Conservation (phyloP, 495 filamentous ascomycete genomes). For the Penicillium paxilli region DNA sequence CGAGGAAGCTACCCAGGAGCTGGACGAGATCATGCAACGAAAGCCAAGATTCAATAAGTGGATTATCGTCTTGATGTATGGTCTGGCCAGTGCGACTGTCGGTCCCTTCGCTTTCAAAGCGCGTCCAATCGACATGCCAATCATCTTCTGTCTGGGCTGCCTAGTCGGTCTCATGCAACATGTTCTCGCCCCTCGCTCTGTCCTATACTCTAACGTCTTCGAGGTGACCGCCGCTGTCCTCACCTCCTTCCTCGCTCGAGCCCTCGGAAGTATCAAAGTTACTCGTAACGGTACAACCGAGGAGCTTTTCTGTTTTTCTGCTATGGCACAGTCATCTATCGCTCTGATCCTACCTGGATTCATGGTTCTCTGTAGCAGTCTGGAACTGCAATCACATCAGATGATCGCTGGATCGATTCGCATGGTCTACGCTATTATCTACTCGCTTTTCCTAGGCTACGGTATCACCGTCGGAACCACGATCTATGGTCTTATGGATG, state of each 20-base stretch:
- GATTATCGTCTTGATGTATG: constrained; percentile 76
- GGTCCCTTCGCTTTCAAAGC: constrained; percentile 90
- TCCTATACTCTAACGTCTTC: constrained; percentile 82
- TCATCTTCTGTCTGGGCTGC: constrained; percentile 81
- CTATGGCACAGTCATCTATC: constrained; percentile 86
- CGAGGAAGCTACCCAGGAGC: constrained; percentile 73
- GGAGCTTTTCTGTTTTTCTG: constrained; percentile 81
- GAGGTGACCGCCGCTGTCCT: constrained; percentile 84
- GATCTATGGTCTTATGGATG: constrained; percentile 81
- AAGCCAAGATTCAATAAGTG: constrained; percentile 68
- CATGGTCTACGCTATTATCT: constrained; percentile 95
- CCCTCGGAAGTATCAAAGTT: constrained; percentile 71
- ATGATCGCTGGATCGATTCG: constrained; percentile 90
- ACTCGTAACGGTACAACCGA: constrained; percentile 52
- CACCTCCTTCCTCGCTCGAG: constrained; percentile 84
- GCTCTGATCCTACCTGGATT: constrained; percentile 91
- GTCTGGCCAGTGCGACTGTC: constrained; percentile 72
- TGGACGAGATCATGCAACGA: constrained; percentile 67
- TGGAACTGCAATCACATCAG: constrained; percentile 85
- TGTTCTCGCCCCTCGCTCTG: constrained; percentile 72
- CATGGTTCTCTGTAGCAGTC: constrained; percentile 74
- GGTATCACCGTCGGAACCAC: constrained; percentile 93
- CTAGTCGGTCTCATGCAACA: constrained; percentile 83
- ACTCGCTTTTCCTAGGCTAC: constrained; percentile 91
- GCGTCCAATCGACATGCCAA: constrained; percentile 81